These are phyloP conservation scores for Eimeria falciformis DNA, from an alignment of 169 alveolate species.

Conservation along the genomic window DNA sequence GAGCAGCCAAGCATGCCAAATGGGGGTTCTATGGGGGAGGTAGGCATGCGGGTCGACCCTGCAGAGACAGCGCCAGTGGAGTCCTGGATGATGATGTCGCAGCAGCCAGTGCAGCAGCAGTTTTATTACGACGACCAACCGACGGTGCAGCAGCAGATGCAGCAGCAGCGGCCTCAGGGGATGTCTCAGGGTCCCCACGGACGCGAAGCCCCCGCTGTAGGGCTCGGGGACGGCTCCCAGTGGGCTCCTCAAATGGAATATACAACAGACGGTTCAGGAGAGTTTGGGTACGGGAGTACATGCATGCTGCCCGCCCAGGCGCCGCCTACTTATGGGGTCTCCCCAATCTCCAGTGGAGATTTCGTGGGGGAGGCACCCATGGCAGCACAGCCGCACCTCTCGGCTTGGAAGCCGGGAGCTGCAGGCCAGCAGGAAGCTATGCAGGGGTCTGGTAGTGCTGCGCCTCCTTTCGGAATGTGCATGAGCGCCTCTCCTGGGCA, in stretches of 20 bases:
- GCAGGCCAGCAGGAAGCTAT: constrained; percentile 20
- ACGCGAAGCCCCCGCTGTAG: constrained; percentile 15
- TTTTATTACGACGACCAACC: constrained; percentile 54
- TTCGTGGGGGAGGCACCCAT: constrained; percentile 28
- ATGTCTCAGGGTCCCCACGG: constrained; percentile 23
- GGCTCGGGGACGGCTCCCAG: constrained; percentile 22
- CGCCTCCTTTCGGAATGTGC: constrained; percentile 49
- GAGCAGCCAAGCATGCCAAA: constrained; percentile 22
- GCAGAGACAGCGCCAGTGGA: constrained; percentile 20
- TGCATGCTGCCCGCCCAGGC: constrained; percentile 56
- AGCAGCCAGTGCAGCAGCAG: constrained; percentile 44
- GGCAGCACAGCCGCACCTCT: constrained; percentile 11
- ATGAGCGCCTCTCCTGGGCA: constrained; percentile 54
- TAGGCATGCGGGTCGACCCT: constrained; percentile 22
- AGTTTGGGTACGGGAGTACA: constrained; percentile 19
- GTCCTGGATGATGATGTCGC: constrained; percentile 36
- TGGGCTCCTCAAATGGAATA: constrained; percentile 36
- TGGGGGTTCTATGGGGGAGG: constrained; percentile 38
- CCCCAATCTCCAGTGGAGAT: constrained; percentile 17
- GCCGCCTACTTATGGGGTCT: constrained; percentile 25
- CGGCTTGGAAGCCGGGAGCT: constrained; percentile 18
- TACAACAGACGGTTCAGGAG: neutral
- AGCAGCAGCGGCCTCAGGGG: constrained; percentile 38
- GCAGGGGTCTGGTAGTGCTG: neutral
- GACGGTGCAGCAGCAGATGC: constrained; percentile 60